Conservation (phyloP, 148 eudicot genomes). For the Drosera capensis region DNA sequence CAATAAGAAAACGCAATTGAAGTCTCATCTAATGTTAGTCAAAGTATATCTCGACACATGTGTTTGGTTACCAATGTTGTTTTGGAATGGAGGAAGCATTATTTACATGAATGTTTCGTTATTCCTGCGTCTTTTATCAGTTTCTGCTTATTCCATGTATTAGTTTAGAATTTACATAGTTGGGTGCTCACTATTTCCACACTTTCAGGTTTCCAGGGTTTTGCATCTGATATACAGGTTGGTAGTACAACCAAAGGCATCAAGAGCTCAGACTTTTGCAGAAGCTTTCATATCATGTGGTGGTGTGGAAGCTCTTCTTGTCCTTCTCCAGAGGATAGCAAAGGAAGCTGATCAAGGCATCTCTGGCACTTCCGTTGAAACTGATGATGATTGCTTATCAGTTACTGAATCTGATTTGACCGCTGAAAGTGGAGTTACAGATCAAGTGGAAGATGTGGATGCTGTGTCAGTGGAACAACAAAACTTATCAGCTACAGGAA, state of each 20-base stretch:
- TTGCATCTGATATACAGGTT: slow-evolving; percentile 85
- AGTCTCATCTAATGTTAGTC: too few species aligned
- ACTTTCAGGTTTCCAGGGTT: slow-evolving; percentile 78
- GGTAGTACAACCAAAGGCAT: slow-evolving; percentile 90
- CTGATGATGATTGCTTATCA: slow-evolving; percentile 16
- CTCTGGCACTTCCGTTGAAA: slow-evolving; percentile 25
- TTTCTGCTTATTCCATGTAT: not conserved
- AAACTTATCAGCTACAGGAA: slow-evolving; percentile 18
- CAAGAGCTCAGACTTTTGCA: slow-evolving; percentile 77
- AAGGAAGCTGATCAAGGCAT: slow-evolving; percentile 56
- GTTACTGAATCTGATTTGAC: slow-evolving; percentile 17
- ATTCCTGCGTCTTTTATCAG: too few species aligned
- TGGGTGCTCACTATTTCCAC: slow-evolving; percentile 6
- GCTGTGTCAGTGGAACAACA: slow-evolving; percentile 23
- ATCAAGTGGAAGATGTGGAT: slow-evolving; percentile 16
- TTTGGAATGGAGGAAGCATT: too few species aligned
- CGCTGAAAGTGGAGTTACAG: slow-evolving; percentile 12
- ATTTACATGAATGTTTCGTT: too few species aligned
- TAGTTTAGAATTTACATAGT: slow-evolving; percentile 2
- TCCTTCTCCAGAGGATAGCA: slow-evolving; percentile 84
- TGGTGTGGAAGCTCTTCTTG: slow-evolving; percentile 95
- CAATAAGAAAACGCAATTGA: too few species aligned
- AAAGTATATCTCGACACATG: too few species aligned
- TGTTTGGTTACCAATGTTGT: too few species aligned
- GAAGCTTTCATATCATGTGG: slow-evolving; percentile 91